Conservation (phyloP, 2,329 filamentous ascomycete genomes). For the Epichloe coenophiala region DNA sequence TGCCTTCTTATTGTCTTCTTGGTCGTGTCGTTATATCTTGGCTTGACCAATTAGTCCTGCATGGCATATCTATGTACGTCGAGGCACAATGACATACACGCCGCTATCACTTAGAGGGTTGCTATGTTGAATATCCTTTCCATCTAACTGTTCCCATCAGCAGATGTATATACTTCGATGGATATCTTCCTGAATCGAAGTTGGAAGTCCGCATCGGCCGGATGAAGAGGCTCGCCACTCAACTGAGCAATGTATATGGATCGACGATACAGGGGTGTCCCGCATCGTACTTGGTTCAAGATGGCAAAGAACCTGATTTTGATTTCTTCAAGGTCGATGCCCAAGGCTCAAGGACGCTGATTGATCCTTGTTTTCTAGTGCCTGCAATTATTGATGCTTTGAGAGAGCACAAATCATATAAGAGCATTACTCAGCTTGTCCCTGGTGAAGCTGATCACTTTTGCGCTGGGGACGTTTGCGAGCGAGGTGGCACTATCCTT, state of each 20-base stretch:
- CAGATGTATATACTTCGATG: conserved; percentile 72
- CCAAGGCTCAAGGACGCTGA: conserved; percentile 18
- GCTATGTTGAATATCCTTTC: too few relatives aligned
- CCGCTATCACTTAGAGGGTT: background rate
- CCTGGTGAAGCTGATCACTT: conserved; percentile 76
- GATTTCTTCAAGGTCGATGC: conserved; percentile 14
- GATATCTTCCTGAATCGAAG: conserved; percentile 59
- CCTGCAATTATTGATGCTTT: conserved; percentile 64
- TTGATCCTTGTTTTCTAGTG: conserved; percentile 59
- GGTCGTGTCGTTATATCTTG: conserved; percentile 45
- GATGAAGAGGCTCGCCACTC: conserved; percentile 41
- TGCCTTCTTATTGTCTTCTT: conserved; percentile 51
- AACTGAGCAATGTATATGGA: conserved; percentile 35
- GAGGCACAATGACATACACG: background rate
- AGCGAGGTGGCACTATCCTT: conserved; percentile 43
- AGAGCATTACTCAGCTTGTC: conserved; percentile 41
- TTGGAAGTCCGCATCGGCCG: conserved; percentile 46
- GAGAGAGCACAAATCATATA: conserved; percentile 27
- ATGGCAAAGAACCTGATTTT: conserved; percentile 5
- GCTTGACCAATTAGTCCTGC: conserved; percentile 43
- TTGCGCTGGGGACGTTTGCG: conserved; percentile 54
- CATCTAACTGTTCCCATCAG: conserved; percentile 7
- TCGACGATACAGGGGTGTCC: conserved; percentile 16
- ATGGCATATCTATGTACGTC: conserved; percentile 48
- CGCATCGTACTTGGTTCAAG: conserved; percentile 8